Evolutionary conservation across 345 rosid genomes (phyloP), one percentile per base, ranked within the genome.

Genomic region (Heritiera fomes): DNA sequence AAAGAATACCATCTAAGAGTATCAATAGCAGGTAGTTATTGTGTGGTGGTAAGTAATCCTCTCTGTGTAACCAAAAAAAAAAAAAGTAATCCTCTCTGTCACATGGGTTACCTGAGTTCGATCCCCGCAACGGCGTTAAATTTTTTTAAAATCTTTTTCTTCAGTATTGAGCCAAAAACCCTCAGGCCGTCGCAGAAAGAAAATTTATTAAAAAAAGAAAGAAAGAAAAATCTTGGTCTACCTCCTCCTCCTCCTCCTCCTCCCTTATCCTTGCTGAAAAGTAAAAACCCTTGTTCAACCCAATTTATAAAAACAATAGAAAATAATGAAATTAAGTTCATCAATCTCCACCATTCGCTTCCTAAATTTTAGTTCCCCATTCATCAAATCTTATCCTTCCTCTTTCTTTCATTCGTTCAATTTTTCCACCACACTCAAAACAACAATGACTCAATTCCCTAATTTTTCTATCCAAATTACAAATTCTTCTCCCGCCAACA

Each of bases 271-370:
- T 28, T 70, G 45, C 41, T 50, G 38, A 34, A 34, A 34, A 3
- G 38, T 34, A 34, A 34, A 34, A 34, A 34, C 12, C 30, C 61
- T 41, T 5, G 7, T 70, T 45, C 56, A 71, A 7, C n/a, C 17
- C 23, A 3, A 13, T 52, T 13, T 11, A 20, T 45, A n/a, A 10
- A 4, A 38, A 71, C 8, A 17, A 10, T 34, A 38, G 17, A 34
- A 55, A 73, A 73, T 18, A 18, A 72, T 72, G 76, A 72, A 72
- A 72, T 18, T 72, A 9, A 72, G 49, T 38, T 53, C 62, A 34
- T 72, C 63, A 38, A 53, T 72, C 20, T 55, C 28, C 32, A 34
- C 6, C 47, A 34, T 72, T 55, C 76, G 76, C 8, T 72, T 38
- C 49, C 49, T 38, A 17, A 72, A 72, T 5, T 34, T 53, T 41